Evolutionary conservation across 148 eudicot genomes (phyloP), one percentile per base, ranked within the genome.

Genomic region (Chenopodium album): DNA sequence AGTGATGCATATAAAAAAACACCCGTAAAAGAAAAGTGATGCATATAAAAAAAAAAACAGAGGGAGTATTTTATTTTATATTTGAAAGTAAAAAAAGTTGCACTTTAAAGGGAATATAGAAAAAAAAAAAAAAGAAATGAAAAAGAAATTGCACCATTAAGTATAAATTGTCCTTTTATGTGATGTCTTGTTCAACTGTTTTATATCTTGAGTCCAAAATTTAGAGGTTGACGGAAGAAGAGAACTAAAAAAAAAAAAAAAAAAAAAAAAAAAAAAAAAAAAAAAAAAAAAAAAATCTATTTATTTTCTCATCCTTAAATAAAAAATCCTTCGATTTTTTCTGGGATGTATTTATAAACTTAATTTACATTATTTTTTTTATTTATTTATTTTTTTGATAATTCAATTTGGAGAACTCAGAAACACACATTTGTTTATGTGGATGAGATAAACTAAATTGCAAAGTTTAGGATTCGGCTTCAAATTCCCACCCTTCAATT

Each of bases 381-480:
- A 1, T 31, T 50, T 56, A 28, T 28, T 63, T 54, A 11, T 47
- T 77, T 47, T 77, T 71, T 32, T 47, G 77, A 76, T 84, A 76
- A 80, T 80, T 77, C 37, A 50, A 78, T 47, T 23, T 7, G 73
- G 73, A 86, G 83, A 74, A 82, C 77, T 87, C 37, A 80, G 90
- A 88, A 90, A 79, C 93, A 91, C 97, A 93, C 88, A 88, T 79
- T 78, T 80, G 76, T 22, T 79, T 87, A 23, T 88, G 93, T 93
- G 97, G 92, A 85, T 81, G 87, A 88, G 85, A 83, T 80, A 56
- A 64, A 80, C 48, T 83, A 86, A 50, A 17, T 83, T 87, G 75
- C 80, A 71, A 52, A 66, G 74, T 79, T 52, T 48, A 64, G 84
- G 94, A 91, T 91, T 83, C 71, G 85, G 86, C 83, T 84, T 83